Evolutionary conservation across 257 asterid species (phyloP).

Genomic region (Ehretia macrophylla): DNA sequence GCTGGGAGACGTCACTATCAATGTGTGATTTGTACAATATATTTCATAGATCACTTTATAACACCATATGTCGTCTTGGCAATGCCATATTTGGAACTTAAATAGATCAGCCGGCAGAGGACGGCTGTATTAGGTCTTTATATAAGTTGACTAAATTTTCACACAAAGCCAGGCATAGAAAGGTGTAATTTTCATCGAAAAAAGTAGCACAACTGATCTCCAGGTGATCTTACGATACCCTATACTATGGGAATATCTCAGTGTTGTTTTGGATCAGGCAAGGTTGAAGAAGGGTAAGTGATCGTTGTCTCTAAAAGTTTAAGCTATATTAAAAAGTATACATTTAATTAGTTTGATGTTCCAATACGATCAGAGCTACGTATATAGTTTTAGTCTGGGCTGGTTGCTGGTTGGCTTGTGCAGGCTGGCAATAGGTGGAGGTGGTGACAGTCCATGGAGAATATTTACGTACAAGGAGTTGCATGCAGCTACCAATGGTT

Average conservation of each 20-base stretch:
- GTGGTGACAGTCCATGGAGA: conserved; percentile 44
- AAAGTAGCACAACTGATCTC: background rate
- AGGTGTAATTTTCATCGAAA: background rate
- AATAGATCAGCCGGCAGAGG: conserved; percentile 25
- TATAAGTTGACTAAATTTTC: conserved; percentile 11
- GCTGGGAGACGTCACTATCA: too few species aligned
- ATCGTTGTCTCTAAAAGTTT: too few species aligned
- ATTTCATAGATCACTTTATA: too few species aligned
- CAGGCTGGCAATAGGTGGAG: conserved; percentile 42
- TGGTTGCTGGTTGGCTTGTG: conserved; percentile 10
- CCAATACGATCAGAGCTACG: too few species aligned
- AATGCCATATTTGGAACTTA: background rate
- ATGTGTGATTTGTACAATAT: too few species aligned
- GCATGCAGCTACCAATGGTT: conserved; percentile 72
- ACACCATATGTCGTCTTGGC: background rate
- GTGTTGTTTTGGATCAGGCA: conserved; percentile 62
- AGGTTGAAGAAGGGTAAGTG: conserved; percentile 65
- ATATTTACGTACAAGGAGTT: conserved; percentile 77
- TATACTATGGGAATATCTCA: conserved; percentile 51
- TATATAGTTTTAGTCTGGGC: background rate
- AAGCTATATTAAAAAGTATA: too few species aligned
- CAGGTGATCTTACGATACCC: background rate
- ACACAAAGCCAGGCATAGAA: conserved; percentile 11
- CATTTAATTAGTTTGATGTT: too few species aligned
- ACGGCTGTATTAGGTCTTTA: conserved; percentile 14